Percentiles rank a stretch among this genome's conserved stretches.
Conservation (phyloP, 164 flowering plant species). For the Magnolia sinica region DNA sequence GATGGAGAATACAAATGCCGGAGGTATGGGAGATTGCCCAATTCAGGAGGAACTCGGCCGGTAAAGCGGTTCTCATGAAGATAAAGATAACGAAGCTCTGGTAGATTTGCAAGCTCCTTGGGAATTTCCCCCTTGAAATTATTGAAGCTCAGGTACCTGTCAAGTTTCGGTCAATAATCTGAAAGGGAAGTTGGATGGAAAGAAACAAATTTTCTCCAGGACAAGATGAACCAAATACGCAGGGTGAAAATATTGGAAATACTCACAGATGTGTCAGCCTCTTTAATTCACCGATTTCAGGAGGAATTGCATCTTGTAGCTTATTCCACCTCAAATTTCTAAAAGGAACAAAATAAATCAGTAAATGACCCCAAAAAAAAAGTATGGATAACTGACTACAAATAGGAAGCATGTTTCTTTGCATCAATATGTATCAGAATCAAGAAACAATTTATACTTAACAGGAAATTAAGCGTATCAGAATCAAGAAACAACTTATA, state of each 20-base stretch:
- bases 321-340: constrained; percentile 99
- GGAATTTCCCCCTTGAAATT: constrained; percentile 96
- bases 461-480: too few relatives aligned
- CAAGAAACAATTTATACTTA: neutral
- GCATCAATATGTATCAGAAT: neutral
- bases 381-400: neutral
- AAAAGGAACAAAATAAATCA: neutral
- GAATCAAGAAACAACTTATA: too few relatives aligned
- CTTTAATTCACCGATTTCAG: constrained; percentile 95
- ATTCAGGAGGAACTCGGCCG: constrained; percentile 87
- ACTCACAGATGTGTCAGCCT: constrained; percentile 88
- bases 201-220: neutral
- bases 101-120: constrained; percentile 88
- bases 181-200: neutral
- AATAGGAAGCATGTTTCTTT: neutral
- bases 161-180: constrained; percentile 4
- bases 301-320: constrained; percentile 89
- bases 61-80: constrained; percentile 81
- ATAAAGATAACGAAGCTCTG: constrained; percentile 84
- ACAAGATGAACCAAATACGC: too few relatives aligned
- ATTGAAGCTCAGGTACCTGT: constrained; percentile 92
- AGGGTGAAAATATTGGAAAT: neutral
- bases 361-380: neutral
- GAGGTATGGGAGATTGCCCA: constrained; percentile 75
- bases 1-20: constrained; percentile 60